Conservation (phyloP, 306 rosid genomes). For the Psophocarpus tetragonolobus region DNA sequence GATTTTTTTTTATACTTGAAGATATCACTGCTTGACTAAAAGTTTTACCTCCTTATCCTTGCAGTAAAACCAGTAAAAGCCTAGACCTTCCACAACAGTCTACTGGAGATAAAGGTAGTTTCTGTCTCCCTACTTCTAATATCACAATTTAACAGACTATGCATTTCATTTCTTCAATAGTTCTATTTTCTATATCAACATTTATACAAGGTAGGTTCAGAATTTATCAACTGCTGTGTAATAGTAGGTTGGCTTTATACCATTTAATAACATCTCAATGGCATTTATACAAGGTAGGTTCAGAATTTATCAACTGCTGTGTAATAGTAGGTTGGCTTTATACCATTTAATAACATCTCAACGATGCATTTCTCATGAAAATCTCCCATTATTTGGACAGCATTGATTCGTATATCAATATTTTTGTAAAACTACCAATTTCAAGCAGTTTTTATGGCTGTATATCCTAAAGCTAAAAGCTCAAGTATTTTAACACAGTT, state of each 20-base stretch:
- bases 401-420: not conserved
- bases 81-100: slow-evolving; percentile 46
- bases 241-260: not conserved
- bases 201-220: not conserved
- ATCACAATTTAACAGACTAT: slow-evolving; percentile 16
- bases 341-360: not conserved
- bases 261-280: too few species aligned
- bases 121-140: not conserved
- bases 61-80: slow-evolving; percentile 58
- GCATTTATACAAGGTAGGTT: not conserved
- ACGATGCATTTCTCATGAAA: slow-evolving; percentile 3
- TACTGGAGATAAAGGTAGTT: slow-evolving; percentile 44
- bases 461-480: slow-evolving; percentile 2
- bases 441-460: not conserved
- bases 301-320: not conserved
- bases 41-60: slow-evolving; percentile 36
- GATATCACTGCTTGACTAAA: slow-evolving; percentile 13
- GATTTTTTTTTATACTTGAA: not conserved
- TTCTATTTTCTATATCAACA: not conserved
- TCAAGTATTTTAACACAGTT: not conserved
- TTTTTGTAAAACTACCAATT: slow-evolving; percentile 1
- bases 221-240: not conserved
- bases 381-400: not conserved
- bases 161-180: slow-evolving; percentile 21
- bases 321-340: not conserved